A percentile compares a stretch with the other conserved stretches of the same genome.
These are phyloP conservation scores for Citrus hindsii DNA, from an alignment of 345 rosid genomes.

Conservation along the genomic window DNA sequence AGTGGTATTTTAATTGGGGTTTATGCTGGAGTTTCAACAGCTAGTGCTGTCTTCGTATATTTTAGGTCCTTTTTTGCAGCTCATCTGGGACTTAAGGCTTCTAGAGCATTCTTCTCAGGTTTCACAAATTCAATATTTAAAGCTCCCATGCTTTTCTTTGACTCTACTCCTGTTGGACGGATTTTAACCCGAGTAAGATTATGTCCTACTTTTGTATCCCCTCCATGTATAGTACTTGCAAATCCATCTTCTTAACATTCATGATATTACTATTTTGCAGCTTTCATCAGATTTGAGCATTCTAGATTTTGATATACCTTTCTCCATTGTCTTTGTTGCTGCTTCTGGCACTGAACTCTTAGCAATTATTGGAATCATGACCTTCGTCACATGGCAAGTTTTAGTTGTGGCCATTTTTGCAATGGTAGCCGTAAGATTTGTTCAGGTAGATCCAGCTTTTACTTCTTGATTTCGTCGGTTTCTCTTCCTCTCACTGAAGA, in stretches of 20 bases:
- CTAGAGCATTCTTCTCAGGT: slow-evolving; percentile 64
- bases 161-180: slow-evolving; percentile 77
- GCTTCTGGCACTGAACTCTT: slow-evolving; percentile 39
- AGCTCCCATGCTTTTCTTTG: slow-evolving; percentile 81
- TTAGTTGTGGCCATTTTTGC: slow-evolving; percentile 58
- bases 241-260: background rate
- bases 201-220: background rate
- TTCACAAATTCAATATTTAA: slow-evolving; percentile 55
- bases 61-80: slow-evolving; percentile 43
- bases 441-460: slow-evolving; percentile 41
- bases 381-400: slow-evolving; percentile 81
- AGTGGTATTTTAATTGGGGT: slow-evolving; percentile 46
- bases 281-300: slow-evolving; percentile 76
- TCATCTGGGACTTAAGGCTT: slow-evolving; percentile 61
- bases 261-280: slow-evolving; percentile 27
- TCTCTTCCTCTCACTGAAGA: background rate
- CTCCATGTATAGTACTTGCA: background rate
- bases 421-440: slow-evolving; percentile 41
- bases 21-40: slow-evolving; percentile 52
- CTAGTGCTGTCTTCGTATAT: slow-evolving; percentile 47
- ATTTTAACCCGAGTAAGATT: slow-evolving; percentile 68
- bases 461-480: background rate
- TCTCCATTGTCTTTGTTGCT: slow-evolving; percentile 37
- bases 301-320: slow-evolving; percentile 62
- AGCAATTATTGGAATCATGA: slow-evolving; percentile 47